phyloP scores from a whole-genome alignment of 495 filamentous ascomycete species.

The Penicillium herquei region DNA sequence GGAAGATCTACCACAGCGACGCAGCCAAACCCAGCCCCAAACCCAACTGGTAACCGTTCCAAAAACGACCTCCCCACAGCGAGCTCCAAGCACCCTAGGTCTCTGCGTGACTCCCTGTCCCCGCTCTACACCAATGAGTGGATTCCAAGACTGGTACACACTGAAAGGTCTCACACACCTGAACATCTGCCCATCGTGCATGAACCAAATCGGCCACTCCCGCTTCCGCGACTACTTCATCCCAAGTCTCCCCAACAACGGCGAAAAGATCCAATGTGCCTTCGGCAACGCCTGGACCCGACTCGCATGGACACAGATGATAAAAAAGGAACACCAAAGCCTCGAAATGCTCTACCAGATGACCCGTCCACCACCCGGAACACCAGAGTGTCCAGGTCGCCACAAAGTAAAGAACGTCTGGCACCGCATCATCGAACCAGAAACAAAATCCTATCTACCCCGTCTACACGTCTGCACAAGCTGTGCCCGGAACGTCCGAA shows the following conservation, averaged over 20 bases:
- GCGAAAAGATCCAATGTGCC: conserved; percentile 50
- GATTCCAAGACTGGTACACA: conserved; percentile 65
- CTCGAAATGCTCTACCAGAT: conserved; percentile 54
- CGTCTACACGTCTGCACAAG: conserved; percentile 58
- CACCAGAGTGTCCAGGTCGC: conserved; percentile 52
- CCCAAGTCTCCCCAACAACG: conserved; percentile 40
- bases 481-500: conserved; percentile 52
- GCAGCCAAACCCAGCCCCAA: neutral
- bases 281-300: conserved; percentile 64
- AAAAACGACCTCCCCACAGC: conserved; percentile 15
- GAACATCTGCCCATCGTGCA: conserved; percentile 65
- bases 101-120: conserved; percentile 54
- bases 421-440: conserved; percentile 58
- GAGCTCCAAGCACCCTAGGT: conserved; percentile 10
- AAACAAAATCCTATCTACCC: conserved; percentile 46
- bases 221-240: conserved; percentile 53
- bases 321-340: conserved; percentile 52
- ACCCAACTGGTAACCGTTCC: conserved; percentile 3
- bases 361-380: conserved; percentile 44
- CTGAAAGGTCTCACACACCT: conserved; percentile 54
- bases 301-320: conserved; percentile 63
- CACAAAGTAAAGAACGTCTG: conserved; percentile 47
- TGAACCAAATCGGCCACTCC: conserved; percentile 52
- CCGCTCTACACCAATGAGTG: conserved; percentile 44
- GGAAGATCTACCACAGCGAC: conserved; percentile 3